Evolutionary conservation across 1,139 yeast species (phyloP).

Genomic region (Taiozyma sp.): DNA sequence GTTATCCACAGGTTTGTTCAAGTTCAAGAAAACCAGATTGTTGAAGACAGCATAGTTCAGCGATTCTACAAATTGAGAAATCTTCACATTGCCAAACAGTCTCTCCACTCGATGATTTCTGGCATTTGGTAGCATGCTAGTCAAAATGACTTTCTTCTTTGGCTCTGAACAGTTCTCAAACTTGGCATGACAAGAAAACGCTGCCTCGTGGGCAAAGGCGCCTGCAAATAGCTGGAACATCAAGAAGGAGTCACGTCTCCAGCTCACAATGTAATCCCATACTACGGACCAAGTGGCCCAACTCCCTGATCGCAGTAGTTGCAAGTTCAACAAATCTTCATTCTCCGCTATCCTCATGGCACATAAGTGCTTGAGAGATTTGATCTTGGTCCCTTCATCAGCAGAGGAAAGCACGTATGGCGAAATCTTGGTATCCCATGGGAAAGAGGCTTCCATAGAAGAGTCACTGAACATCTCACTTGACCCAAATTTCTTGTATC

Average conservation of each 20-base stretch:
- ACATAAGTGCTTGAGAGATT: constrained; percentile 19
- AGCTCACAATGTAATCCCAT: constrained; percentile 25
- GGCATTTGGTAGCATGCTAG: constrained; percentile 9
- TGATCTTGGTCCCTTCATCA: constrained; percentile 2
- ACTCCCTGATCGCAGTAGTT: constrained; percentile 17
- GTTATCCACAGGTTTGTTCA: constrained; percentile 11
- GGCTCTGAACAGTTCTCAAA: constrained; percentile 5
- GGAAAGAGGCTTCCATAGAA: constrained; percentile 13
- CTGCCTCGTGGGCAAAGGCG: constrained; percentile 13
- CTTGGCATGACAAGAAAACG: constrained; percentile 23
- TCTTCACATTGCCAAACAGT: constrained; percentile 17
- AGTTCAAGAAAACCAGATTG: constrained; percentile 15
- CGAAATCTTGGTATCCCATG: constrained; percentile 13
- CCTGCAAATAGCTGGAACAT: constrained; percentile 25
- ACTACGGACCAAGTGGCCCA: constrained; percentile 27
- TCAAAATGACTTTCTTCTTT: constrained; percentile 12
- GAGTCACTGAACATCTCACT: constrained; percentile 12
- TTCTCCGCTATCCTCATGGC: constrained; percentile 23
- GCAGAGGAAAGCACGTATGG: constrained; percentile 4
- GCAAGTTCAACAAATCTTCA: constrained; percentile 13
- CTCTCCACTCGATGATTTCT: constrained; percentile 23
- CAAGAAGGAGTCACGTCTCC: constrained; percentile 25
- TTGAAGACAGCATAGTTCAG: constrained; percentile 13
- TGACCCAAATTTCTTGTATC: constrained; percentile 16
- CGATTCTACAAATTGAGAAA: constrained; percentile 10